Evolutionary conservation across 139 green algal genomes (phyloP).

Genomic region (Chlamydomonas asymmetrica): DNA sequence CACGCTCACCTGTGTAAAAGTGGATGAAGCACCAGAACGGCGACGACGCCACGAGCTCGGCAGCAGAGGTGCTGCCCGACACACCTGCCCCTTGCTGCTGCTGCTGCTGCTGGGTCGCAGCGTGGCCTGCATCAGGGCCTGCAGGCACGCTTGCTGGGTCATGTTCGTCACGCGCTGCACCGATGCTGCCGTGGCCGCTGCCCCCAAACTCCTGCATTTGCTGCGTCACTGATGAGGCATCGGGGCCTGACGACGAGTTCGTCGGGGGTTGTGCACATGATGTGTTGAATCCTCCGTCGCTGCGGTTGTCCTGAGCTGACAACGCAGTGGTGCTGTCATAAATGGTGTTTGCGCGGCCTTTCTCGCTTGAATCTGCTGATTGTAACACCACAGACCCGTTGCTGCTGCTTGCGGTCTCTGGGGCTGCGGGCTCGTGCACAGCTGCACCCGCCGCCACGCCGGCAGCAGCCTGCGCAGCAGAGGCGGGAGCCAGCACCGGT

Average conservation of each 20-base stretch:
- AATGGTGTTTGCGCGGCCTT: too few species aligned
- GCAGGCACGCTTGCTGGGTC: not conserved
- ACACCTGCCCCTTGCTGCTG: not conserved
- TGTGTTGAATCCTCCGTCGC: too few species aligned
- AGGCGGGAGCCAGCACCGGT: not conserved
- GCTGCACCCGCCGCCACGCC: too few species aligned
- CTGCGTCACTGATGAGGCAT: too few species aligned
- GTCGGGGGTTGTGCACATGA: too few species aligned
- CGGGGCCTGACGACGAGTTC: too few species aligned
- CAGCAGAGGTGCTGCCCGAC: not conserved
- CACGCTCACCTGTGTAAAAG: slow-evolving; percentile 20
- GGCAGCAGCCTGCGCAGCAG: not conserved
- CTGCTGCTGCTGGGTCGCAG: not conserved
- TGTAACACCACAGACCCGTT: too few species aligned
- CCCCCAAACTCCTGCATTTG: not conserved
- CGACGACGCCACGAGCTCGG: slow-evolving; percentile 5
- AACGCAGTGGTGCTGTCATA: too few species aligned
- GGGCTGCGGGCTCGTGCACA: not conserved
- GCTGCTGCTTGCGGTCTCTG: too few species aligned
- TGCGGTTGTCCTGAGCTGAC: too few species aligned
- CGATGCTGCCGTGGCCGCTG: not conserved
- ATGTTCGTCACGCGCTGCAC: not conserved
- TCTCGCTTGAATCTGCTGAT: too few species aligned
- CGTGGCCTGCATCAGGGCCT: not conserved
- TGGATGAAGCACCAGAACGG: slow-evolving; percentile 34